phyloP scores from a whole-genome alignment of 768 basidiomycete species.

The Tylopilus cervinicoccineus region DNA sequence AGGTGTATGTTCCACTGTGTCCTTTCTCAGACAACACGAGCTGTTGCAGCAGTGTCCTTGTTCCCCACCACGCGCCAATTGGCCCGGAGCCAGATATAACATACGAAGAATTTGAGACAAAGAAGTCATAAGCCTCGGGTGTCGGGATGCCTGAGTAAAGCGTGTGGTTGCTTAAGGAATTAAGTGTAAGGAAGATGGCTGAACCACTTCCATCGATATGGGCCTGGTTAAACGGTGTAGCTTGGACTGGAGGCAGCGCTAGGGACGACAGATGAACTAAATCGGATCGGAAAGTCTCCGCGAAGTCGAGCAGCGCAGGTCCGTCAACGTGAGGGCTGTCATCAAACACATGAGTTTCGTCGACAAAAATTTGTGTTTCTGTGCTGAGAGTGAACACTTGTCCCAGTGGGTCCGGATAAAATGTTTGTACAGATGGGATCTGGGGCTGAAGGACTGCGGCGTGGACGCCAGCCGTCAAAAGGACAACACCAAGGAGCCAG shows the following conservation, averaged over 20 bases:
- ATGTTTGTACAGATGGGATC: constrained; percentile 37
- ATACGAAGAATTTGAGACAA: constrained; percentile 26
- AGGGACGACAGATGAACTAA: constrained; percentile 31
- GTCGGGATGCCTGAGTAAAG: constrained; percentile 37
- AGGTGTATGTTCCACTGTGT: constrained; percentile 6
- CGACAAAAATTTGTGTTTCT: constrained; percentile 35
- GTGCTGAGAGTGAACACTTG: constrained; percentile 29
- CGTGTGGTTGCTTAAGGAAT: constrained; percentile 21
- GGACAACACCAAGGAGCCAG: not conserved
- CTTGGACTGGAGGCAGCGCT: constrained; percentile 19
- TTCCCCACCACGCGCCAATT: constrained; percentile 44
- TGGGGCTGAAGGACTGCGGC: constrained; percentile 24
- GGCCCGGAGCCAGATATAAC: constrained; percentile 32
- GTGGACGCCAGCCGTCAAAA: not conserved
- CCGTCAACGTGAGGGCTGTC: constrained; percentile 10
- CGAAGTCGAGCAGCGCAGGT: constrained; percentile 34
- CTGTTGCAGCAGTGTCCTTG: constrained; percentile 41
- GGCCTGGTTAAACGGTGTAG: constrained; percentile 10
- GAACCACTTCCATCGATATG: constrained; percentile 2
- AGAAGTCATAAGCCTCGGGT: constrained; percentile 38
- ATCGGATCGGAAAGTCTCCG: constrained; percentile 35
- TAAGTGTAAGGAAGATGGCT: constrained; percentile 32
- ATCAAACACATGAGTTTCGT: constrained; percentile 21
- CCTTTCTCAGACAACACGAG: constrained; percentile 23
- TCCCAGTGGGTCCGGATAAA: constrained; percentile 19